Base-by-base conservation (phyloP, 345 rosid species). In the Hibiscus mutabilis region DNA sequence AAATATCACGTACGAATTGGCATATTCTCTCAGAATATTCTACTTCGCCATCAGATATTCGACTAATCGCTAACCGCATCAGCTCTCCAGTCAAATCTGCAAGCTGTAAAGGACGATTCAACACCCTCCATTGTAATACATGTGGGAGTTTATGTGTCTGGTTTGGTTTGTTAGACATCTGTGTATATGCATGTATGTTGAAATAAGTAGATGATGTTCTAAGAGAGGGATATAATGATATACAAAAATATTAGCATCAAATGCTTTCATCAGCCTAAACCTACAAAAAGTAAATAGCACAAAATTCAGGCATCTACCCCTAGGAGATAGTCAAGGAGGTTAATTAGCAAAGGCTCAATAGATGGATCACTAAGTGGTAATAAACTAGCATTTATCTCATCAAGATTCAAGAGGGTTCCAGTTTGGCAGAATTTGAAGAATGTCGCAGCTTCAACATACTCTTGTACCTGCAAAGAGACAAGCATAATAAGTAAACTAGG, bases 21-120 rank as follows among this genome's bases (percentile, higher is more conserved):
- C 99, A 90, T 67, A 92, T 92, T 77, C 85, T 79, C 85, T 89
- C 79, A 4, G 97, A 92, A 61, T 73, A 95, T 70, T 92, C 96
- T 51, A 89, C 80, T 76, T 95, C 97, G 64, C 91, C 94, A 69
- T 95, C 96, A 63, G 98, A 95, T 82, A 95, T 85, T 59, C 90
- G 81, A 68, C 97, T 94, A 46, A 95, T 90, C 8, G 99, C 99
- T 88, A 95, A 75, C 57, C 98, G 73, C 99, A 95, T 95, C 76
- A 95, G 82, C 79, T 95, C 99, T 78, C 99, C 99, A 31, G 99
- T 95, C 84, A 92, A 76, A 79, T 95, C 99, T 19, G 99, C 97
- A 82, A 95, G 85, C 97, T 95, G 74, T 33, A 66, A 25, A 69
- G 57, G 25, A 66, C 52, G 59, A 51, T 33, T 58, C 66, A 55